Conservation (phyloP, 305 asterid species). For the Fraxinus xanthoxyloides region DNA sequence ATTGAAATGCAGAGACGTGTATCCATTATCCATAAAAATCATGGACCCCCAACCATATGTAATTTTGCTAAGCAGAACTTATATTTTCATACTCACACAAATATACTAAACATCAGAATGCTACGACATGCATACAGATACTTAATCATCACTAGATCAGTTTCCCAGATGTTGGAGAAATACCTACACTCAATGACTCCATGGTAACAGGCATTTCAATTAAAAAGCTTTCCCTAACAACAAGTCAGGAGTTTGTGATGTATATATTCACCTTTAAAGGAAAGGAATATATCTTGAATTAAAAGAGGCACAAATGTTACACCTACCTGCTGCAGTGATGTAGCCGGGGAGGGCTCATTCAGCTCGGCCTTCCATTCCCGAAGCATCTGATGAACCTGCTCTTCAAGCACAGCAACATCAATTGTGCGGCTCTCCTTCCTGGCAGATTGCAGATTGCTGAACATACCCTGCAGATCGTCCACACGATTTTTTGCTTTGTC, state of each 20-base stretch:
- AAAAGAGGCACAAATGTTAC: neutral
- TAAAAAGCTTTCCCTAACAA: slow-evolving; percentile 8
- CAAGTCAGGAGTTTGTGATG: slow-evolving; percentile 6
- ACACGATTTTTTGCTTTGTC: slow-evolving; percentile 90
- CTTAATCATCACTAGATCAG: slow-evolving; percentile 4
- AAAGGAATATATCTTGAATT: slow-evolving; percentile 1
- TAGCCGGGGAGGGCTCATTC: slow-evolving; percentile 84
- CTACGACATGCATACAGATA: neutral
- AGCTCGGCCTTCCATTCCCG: slow-evolving; percentile 93
- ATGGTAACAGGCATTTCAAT: neutral
- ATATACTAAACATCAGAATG: neutral
- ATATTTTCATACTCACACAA: neutral
- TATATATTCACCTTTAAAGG: slow-evolving; percentile 12
- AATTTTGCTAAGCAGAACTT: neutral
- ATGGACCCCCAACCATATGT: neutral
- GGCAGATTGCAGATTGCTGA: slow-evolving; percentile 77
- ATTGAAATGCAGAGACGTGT: slow-evolving; percentile 1
- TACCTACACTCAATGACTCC: slow-evolving; percentile 5
- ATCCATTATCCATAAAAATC: neutral
- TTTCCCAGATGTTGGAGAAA: slow-evolving; percentile 5
- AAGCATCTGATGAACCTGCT: slow-evolving; percentile 95
- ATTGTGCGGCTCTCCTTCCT: slow-evolving; percentile 81
- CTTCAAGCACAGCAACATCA: slow-evolving; percentile 83
- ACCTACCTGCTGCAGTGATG: slow-evolving; percentile 76
- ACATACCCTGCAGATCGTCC: slow-evolving; percentile 89